These are phyloP conservation scores for Malassezia pachydermatis DNA, from an alignment of 1,284 basidiomycete genomes.

Conservation along the genomic window DNA sequence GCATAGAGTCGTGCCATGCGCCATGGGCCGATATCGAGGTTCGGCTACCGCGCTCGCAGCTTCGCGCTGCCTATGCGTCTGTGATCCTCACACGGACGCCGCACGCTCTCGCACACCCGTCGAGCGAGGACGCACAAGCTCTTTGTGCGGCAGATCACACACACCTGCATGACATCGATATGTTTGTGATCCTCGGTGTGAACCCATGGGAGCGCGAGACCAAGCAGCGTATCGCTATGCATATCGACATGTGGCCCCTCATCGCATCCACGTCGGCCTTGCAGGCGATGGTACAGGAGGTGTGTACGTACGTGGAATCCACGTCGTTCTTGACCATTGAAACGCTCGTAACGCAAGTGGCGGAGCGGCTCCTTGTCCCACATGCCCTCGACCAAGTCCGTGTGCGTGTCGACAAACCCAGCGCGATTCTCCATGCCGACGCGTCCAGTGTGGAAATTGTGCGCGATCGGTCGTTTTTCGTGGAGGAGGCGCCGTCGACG, in stretches of 20 bases:
- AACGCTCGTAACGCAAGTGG: constrained; percentile 59
- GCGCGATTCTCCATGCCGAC: constrained; percentile 62
- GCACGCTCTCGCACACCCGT: not conserved
- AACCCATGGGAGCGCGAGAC: constrained; percentile 63
- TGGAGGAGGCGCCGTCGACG: not conserved
- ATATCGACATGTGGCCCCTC: constrained; percentile 52
- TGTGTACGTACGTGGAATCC: constrained; percentile 50
- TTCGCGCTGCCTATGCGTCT: constrained; percentile 54
- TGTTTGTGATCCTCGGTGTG: constrained; percentile 59
- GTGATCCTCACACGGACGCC: constrained; percentile 48
- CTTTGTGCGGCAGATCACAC: constrained; percentile 30
- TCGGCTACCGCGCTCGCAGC: constrained; percentile 54
- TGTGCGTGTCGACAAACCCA: constrained; percentile 65
- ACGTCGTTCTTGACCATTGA: constrained; percentile 65
- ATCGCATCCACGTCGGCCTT: constrained; percentile 1
- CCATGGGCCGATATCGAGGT: constrained; percentile 51
- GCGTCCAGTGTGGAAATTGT: constrained; percentile 59
- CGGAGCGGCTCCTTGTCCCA: constrained; percentile 51
- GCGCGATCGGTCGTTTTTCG: constrained; percentile 51
- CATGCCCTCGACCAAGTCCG: constrained; percentile 31
- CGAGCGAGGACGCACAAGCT: not conserved
- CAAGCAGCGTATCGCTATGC: constrained; percentile 60
- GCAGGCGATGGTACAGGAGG: constrained; percentile 23
- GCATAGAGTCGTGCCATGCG: constrained; percentile 50
- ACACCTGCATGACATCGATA: constrained; percentile 53